Conservation (phyloP, 768 basidiomycete species). For the Coprinellus micaceus region DNA sequence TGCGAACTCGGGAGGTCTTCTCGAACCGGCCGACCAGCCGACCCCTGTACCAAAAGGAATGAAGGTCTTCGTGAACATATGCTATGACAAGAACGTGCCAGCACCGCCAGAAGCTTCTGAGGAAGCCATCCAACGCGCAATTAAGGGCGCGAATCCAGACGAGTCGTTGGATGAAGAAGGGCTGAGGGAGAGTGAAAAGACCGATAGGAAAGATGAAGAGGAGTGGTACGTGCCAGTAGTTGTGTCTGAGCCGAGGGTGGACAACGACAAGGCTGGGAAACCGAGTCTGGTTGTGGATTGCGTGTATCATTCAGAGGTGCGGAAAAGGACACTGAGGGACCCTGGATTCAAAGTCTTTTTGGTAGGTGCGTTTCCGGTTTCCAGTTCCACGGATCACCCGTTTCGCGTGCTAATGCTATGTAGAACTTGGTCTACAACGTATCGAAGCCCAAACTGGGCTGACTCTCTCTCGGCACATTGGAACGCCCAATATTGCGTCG, state of each 20-base stretch:
- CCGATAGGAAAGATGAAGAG: conserved; percentile 33
- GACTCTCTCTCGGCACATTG: conserved; percentile 63
- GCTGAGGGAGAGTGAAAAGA: too few species aligned
- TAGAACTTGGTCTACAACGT: conserved; percentile 67
- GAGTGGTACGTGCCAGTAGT: conserved; percentile 69
- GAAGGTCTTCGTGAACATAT: conserved; percentile 75
- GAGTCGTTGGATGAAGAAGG: too few species aligned
- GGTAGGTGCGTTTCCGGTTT: conserved; percentile 47
- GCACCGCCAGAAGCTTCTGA: conserved; percentile 62
- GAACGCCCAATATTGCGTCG: conserved; percentile 70
- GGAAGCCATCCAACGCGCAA: conserved; percentile 54
- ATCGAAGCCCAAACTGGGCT: conserved; percentile 60
- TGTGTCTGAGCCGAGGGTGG: conserved; percentile 59
- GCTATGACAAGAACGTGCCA: conserved; percentile 67
- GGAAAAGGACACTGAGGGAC: conserved; percentile 56
- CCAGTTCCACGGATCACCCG: neutral
- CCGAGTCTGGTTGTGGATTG: conserved; percentile 71
- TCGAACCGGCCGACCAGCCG: conserved; percentile 23
- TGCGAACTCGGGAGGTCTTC: conserved; percentile 1
- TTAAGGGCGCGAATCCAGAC: conserved; percentile 46
- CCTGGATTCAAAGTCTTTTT: conserved; percentile 66
- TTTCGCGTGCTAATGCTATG: conserved; percentile 4
- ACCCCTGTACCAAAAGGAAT: conserved; percentile 40
- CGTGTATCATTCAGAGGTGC: conserved; percentile 57
- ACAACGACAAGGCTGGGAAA: conserved; percentile 75